A percentile compares a stretch with the other conserved stretches of the same genome.
These are phyloP conservation scores for Pseudomassariella vexata DNA, from an alignment of 2,329 filamentous ascomycete species.

Conservation along the genomic window DNA sequence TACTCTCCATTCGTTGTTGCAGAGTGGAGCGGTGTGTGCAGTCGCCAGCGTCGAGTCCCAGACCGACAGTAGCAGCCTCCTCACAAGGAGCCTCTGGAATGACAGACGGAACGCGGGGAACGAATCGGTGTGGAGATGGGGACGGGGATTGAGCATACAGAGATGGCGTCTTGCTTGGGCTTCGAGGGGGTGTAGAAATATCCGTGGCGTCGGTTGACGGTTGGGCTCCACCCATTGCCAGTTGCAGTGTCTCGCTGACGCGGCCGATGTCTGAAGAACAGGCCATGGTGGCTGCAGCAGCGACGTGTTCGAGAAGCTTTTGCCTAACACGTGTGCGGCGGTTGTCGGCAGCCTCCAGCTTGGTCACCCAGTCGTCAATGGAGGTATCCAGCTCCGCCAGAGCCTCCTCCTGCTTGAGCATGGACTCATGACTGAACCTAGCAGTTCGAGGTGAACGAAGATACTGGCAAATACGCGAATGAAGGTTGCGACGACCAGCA, in stretches of 20 bases:
- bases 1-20: constrained; percentile 48
- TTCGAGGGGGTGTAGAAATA: constrained; percentile 53
- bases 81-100: constrained; percentile 46
- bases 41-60: constrained; percentile 13
- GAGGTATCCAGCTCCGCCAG: constrained; percentile 69
- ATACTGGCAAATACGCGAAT: constrained; percentile 71
- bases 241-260: constrained; percentile 34
- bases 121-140: constrained; percentile 44
- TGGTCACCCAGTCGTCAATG: constrained; percentile 75
- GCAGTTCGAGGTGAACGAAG: constrained; percentile 65
- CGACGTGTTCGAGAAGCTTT: constrained; percentile 76
- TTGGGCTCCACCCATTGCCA: constrained; percentile 33
- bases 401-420: constrained; percentile 76
- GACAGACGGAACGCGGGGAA: constrained; percentile 49
- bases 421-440: constrained; percentile 67
- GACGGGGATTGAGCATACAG: constrained; percentile 28
- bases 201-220: constrained; percentile 30
- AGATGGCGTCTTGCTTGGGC: constrained; percentile 42
- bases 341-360: constrained; percentile 77
- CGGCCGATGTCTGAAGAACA: constrained; percentile 22
- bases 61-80: constrained; percentile 33
- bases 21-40: constrained; percentile 20
- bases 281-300: constrained; percentile 58
- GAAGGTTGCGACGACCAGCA: constrained; percentile 69
- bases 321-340: constrained; percentile 68